Percentiles rank a stretch among this genome's conserved stretches.
Conservation (phyloP, 1,284 basidiomycete genomes). For the Ceratorhiza oryzae-sativae region DNA sequence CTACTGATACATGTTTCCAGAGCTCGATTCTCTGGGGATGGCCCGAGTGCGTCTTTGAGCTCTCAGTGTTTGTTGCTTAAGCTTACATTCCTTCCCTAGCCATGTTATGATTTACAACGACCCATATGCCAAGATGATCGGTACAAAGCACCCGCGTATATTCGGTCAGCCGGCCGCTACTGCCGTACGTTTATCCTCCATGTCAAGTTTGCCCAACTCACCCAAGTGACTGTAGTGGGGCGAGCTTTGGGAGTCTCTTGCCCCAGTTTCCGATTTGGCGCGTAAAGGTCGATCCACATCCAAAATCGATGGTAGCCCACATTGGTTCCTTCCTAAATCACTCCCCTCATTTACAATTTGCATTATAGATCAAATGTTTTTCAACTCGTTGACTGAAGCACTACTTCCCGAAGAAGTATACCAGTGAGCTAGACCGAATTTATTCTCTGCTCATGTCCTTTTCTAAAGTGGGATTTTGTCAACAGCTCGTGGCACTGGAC, state of each 20-base stretch:
- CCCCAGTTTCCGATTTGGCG: constrained; percentile 25
- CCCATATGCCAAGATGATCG: constrained; percentile 40
- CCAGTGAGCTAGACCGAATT: constrained; percentile 28
- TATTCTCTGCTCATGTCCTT: neutral
- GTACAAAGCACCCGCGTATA: constrained; percentile 39
- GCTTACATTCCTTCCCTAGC: neutral
- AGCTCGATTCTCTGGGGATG: constrained; percentile 22
- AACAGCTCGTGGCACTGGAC: constrained; percentile 39
- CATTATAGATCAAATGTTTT: constrained; percentile 40
- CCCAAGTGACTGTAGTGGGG: constrained; percentile 19
- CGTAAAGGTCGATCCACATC: constrained; percentile 32
- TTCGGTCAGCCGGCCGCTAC: constrained; percentile 36
- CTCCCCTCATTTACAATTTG: neutral
- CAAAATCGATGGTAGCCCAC: constrained; percentile 35
- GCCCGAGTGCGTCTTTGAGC: constrained; percentile 26
- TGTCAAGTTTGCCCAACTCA: neutral
- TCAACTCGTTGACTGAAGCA: constrained; percentile 38
- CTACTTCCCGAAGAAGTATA: constrained; percentile 42
- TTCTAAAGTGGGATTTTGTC: neutral
- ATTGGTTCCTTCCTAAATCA: neutral
- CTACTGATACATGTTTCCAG: neutral
- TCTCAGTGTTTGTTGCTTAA: neutral
- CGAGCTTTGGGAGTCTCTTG: constrained; percentile 40
- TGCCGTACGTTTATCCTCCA: neutral
- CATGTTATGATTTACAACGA: constrained; percentile 42